Base-by-base conservation (phyloP, 805 yeast genomes). In the Priceomyces fermenticarens region DNA sequence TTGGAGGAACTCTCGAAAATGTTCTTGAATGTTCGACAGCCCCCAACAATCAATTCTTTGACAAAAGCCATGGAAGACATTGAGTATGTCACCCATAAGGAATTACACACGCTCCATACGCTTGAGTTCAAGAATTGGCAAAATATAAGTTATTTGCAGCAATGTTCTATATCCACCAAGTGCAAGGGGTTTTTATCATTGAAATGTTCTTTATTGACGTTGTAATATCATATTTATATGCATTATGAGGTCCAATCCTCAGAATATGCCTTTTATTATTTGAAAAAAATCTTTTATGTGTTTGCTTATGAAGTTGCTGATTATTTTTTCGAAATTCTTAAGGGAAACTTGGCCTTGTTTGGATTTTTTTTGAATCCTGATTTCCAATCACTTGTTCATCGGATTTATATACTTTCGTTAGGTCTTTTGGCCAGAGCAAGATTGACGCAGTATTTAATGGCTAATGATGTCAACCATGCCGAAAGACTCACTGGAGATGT, bases 311-410 rank as follows among this genome's bases (percentile, higher is more conserved):
- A 62, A 39, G 36, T 65, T 10, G 38, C 54, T 7, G 46, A 65
- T 1, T 51, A 53, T 32, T 62, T 62, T 40, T 43, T 52, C 32
- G 53, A 51, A 11, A 32, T 66, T 10, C 28, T 63, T 17, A 49
- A 41, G 25, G 43, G 45, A 6, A 15, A 26, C 7, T 20, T 17
- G 6, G 26, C 20, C 26, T 11, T 13, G 11, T 32, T 23, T 54
- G 75, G 64, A 45, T 40, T 59, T 28, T 48, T 57, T 12, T 41
- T 65, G 38, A 70, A 60, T 31, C 75, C 70, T 39, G 43, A 43
- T 28, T 40, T 62, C 13, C 69, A 65, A 43, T 47, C 50, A 36
- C 51, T 63, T 16, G 57, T 72, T 45, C 78, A 73, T 49, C 67
- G 63, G 44, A 49, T 63, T 2, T 54, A 62, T 23, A 70, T 57